Percentiles rank a stretch among this genome's conserved stretches.
These are phyloP conservation scores for Russula earlei DNA, from an alignment of 768 basidiomycete genomes.

Conservation along the genomic window DNA sequence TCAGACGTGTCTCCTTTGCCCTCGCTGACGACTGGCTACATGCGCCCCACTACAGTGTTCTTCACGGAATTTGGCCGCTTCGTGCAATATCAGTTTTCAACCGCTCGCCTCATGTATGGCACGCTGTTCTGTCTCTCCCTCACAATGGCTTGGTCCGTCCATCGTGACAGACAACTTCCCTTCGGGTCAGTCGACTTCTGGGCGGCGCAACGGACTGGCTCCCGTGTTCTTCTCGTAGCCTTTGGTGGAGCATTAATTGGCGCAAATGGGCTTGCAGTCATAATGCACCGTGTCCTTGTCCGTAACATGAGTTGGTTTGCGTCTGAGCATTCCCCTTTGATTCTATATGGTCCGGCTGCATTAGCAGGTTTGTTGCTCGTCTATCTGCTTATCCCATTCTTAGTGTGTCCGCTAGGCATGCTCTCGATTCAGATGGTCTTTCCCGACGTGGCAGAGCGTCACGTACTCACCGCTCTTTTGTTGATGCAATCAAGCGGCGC, in stretches of 20 bases:
- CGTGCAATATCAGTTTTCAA: conserved; percentile 63
- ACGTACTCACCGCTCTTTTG: conserved; percentile 49
- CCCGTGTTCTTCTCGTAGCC: conserved; percentile 41
- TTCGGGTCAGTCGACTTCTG: conserved; percentile 25
- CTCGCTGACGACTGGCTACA: conserved; percentile 40
- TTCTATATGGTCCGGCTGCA: conserved; percentile 68
- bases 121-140: conserved; percentile 40
- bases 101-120: conserved; percentile 57
- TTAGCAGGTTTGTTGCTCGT: conserved; percentile 46
- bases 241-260: conserved; percentile 48
- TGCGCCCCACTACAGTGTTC: conserved; percentile 61
- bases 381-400: not conserved
- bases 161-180: conserved; percentile 28
- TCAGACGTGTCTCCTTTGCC: conserved; percentile 63
- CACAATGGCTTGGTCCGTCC: conserved; percentile 33
- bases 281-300: conserved; percentile 53
- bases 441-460: conserved; percentile 47
- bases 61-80: conserved; percentile 62
- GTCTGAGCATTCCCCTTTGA: conserved; percentile 50
- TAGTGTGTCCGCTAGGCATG: conserved; percentile 35
- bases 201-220: conserved; percentile 35
- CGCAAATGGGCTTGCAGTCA: conserved; percentile 61
- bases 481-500: conserved; percentile 52
- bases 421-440: conserved; percentile 53
- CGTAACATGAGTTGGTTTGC: conserved; percentile 84